phyloP scores from a whole-genome alignment of 2,329 filamentous ascomycete species.

The Aspergillus caelatus region DNA sequence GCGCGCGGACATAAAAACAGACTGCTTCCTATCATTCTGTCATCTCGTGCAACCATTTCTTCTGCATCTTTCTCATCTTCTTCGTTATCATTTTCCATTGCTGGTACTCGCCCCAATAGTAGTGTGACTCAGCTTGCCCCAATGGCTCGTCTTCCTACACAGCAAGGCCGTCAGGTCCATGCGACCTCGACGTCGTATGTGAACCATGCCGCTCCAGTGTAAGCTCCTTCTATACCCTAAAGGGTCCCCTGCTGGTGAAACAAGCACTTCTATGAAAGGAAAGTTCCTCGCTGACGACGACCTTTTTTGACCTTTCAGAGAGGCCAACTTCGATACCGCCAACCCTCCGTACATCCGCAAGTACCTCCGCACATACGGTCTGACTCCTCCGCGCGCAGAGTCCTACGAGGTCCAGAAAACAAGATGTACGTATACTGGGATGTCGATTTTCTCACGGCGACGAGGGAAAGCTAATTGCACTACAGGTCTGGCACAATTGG shows the following conservation, averaged over 20 bases:
- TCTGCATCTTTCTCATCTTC: slow-evolving; percentile 23
- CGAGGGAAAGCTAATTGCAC: slow-evolving; percentile 12
- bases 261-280: neutral
- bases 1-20: slow-evolving; percentile 38
- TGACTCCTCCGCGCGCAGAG: slow-evolving; percentile 53
- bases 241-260: neutral
- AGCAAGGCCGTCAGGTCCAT: slow-evolving; percentile 40
- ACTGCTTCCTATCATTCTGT: slow-evolving; percentile 22
- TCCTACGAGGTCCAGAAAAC: slow-evolving; percentile 53
- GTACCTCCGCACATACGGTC: slow-evolving; percentile 54
- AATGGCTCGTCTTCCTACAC: slow-evolving; percentile 41
- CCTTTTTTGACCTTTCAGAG: slow-evolving; percentile 27
- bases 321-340: slow-evolving; percentile 52
- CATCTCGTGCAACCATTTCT: slow-evolving; percentile 12
- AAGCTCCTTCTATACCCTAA: slow-evolving; percentile 20
- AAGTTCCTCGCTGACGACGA: slow-evolving; percentile 13
- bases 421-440: slow-evolving; percentile 41
- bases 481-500: slow-evolving; percentile 49
- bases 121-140: slow-evolving; percentile 30
- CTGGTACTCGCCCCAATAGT: slow-evolving; percentile 22
- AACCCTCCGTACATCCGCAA: slow-evolving; percentile 54
- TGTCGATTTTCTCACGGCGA: neutral
- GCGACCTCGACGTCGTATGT: slow-evolving; percentile 37
- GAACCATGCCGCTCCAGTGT: slow-evolving; percentile 37
- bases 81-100: slow-evolving; percentile 14